Evolutionary conservation across 2,329 filamentous ascomycete species (phyloP), one percentile per base, ranked within the genome.

Genomic region (Alternaria ethzedia): DNA sequence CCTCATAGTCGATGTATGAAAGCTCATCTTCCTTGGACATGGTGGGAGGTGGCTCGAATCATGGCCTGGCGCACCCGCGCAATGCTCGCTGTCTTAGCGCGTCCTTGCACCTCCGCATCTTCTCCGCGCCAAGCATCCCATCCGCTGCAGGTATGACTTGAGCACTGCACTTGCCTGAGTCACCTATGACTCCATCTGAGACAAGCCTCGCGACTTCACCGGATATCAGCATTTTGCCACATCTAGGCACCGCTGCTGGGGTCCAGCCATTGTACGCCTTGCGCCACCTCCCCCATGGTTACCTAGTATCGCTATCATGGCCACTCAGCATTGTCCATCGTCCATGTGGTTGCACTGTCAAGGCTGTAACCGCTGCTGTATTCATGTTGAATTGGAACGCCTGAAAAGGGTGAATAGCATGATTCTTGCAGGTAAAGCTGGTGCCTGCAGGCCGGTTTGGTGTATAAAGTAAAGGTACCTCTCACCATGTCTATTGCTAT

Each of bases 1-100:
- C 87, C 79, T 97, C 93, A 82, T 97, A 97, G 86, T 98, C 94
- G 77, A 99, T 94, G 82, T 99, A 99, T 9, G 93, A 96, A 44
- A 90, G 86, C 62, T 91, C 89, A 47, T 76, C 75, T 23, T 82
- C 79, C 32, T 61, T 69, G 44, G 76, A 71, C 78, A 80, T 80
- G 56, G 60, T 36, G 56, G 25, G 26, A 32, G 30, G 23, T 46
- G 15, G 47, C 44, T 47, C 50, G 11, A 36, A 55, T 8, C 10
- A 28, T 43, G n/a, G 44, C 58, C 17, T 46, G 41, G 20, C 20
- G 28, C 28, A 32, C 23, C 36, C 15, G 43, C 55, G 36, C 43
- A 23, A 36, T 36, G 57, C 61, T 61, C 49, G 17, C 56, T 56
- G 50, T 59, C 62, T 43, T 62, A 61, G 62, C 61, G 60, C 41